A percentile compares a stretch with the other conserved stretches of the same genome.
Conservation (phyloP, 306 rosid genomes). For the Trichosanthes cucumerina region DNA sequence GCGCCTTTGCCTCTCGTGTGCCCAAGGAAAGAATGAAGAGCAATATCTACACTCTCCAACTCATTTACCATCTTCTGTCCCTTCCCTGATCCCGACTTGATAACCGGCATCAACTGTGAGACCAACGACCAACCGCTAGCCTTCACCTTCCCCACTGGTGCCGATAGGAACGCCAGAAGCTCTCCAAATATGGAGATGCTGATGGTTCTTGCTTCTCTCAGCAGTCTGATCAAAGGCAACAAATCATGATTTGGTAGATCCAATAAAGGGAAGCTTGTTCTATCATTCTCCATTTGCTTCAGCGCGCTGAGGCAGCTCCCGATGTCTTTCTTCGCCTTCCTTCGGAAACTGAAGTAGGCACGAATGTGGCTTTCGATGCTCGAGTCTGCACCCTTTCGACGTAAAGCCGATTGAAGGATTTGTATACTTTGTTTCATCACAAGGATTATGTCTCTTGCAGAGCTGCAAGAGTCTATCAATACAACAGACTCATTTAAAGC, state of each 20-base stretch:
- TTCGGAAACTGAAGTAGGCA: constrained; percentile 39
- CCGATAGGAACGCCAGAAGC: constrained; percentile 36
- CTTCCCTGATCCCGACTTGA: constrained; percentile 25
- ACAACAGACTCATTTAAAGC: constrained; percentile 36
- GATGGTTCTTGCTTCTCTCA: constrained; percentile 38
- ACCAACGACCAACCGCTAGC: constrained; percentile 30
- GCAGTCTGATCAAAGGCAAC: constrained; percentile 19
- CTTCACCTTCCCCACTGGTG: constrained; percentile 33
- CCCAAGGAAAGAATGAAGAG: constrained; percentile 33
- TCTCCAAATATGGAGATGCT: constrained; percentile 36
- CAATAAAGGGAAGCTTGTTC: constrained; percentile 6
- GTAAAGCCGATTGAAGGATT: constrained; percentile 45
- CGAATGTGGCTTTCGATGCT: constrained; percentile 36
- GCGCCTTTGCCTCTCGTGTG: not conserved
- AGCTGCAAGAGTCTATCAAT: constrained; percentile 46
- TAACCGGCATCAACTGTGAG: constrained; percentile 31
- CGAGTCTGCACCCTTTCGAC: constrained; percentile 41
- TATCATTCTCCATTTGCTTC: constrained; percentile 41
- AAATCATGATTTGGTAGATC: constrained; percentile 28
- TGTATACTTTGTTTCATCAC: constrained; percentile 25
- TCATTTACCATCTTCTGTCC: constrained; percentile 32
- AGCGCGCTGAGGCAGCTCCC: constrained; percentile 26
- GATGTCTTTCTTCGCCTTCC: constrained; percentile 47
- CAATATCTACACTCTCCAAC: constrained; percentile 27
- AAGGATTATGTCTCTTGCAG: constrained; percentile 39